Conservation (phyloP, 768 basidiomycete species). For the Suillus paluster region DNA sequence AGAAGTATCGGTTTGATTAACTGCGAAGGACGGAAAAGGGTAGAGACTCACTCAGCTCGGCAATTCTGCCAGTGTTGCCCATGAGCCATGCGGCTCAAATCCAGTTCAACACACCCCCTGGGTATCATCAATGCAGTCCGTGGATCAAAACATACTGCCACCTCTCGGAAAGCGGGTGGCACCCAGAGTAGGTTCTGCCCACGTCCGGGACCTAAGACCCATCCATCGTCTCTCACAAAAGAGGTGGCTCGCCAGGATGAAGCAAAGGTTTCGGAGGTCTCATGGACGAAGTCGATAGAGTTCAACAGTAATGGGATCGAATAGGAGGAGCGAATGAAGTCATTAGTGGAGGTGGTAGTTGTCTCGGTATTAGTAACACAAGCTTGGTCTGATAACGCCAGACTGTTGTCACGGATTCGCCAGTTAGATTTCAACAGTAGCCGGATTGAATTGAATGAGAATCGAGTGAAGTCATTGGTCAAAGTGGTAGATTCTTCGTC, state of each 20-base stretch:
- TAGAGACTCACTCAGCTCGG: background rate
- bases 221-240: background rate
- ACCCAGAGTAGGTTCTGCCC: conserved; percentile 3
- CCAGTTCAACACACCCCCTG: conserved; percentile 5
- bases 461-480: background rate
- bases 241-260: too few relatives aligned
- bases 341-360: too few relatives aligned
- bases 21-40: background rate
- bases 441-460: too few relatives aligned
- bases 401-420: too few relatives aligned
- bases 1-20: background rate
- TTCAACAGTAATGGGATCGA: background rate
- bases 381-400: too few relatives aligned
- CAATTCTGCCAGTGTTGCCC: background rate
- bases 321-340: background rate
- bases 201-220: background rate
- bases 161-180: conserved; percentile 1
- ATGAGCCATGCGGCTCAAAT: conserved; percentile 5
- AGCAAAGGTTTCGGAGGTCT: background rate
- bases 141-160: background rate
- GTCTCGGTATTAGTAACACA: too few relatives aligned
- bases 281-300: background rate
- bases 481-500: background rate
- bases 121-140: conserved; percentile 3
- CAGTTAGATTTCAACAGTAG: too few relatives aligned